phyloP scores from a whole-genome alignment of 2,329 filamentous ascomycete genomes.

The Penicillium sp. region DNA sequence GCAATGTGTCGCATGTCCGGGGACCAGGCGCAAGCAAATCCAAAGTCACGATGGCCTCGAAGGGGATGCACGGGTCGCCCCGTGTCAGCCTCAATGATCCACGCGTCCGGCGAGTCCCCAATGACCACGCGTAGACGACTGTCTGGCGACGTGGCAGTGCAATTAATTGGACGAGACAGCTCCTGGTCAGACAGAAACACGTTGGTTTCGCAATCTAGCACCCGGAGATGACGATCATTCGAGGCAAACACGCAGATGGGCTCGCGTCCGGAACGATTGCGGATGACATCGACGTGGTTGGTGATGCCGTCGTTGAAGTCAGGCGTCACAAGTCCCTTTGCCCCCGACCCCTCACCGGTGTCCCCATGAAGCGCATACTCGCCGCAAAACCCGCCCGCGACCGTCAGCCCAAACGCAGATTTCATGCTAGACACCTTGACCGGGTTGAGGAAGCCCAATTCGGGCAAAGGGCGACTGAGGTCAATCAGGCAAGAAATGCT shows the following conservation, averaged over 20 bases:
- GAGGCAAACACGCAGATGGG: conserved; percentile 52
- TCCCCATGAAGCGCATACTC: conserved; percentile 49
- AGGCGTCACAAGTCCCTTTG: conserved; percentile 32
- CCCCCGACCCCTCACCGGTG: conserved; percentile 43
- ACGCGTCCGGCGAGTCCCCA: conserved; percentile 39
- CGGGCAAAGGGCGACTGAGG: conserved; percentile 37
- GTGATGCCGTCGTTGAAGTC: conserved; percentile 47
- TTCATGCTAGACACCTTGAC: conserved; percentile 51
- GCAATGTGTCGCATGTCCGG: conserved; percentile 44
- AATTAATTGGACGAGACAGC: conserved; percentile 39
- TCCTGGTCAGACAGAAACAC: conserved; percentile 34
- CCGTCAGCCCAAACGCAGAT: conserved; percentile 43
- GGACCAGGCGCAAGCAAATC: conserved; percentile 44
- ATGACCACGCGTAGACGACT: conserved; percentile 41
- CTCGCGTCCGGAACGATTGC: conserved; percentile 42
- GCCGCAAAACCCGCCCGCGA: conserved; percentile 53
- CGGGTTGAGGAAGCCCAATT: conserved; percentile 30
- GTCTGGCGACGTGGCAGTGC: conserved; percentile 41
- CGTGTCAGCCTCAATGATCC: conserved; percentile 40
- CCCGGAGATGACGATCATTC: conserved; percentile 51
- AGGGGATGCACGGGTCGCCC: conserved; percentile 36
- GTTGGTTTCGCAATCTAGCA: conserved; percentile 48
- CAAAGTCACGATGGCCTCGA: conserved; percentile 39
- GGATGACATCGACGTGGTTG: conserved; percentile 52
- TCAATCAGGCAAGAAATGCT: conserved; percentile 44